A percentile compares a stretch with the other conserved stretches of the same genome.
These are phyloP conservation scores for Metschnikowia similis DNA, from an alignment of 805 yeast genomes.

Conservation along the genomic window DNA sequence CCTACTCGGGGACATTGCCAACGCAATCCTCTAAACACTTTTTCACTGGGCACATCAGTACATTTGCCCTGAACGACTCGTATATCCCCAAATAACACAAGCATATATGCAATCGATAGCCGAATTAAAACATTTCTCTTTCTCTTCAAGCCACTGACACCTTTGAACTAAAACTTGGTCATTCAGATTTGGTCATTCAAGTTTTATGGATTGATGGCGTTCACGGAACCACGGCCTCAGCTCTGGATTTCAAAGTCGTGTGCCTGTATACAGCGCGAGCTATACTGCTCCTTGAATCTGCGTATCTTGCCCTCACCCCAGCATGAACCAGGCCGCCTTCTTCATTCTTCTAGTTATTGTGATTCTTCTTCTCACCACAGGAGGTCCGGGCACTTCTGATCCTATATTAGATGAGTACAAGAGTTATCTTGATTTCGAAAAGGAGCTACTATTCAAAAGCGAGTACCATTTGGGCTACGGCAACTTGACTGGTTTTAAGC, in stretches of 20 bases:
- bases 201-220: background rate
- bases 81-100: background rate
- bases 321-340: slow-evolving; percentile 31
- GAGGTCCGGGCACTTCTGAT: slow-evolving; percentile 23
- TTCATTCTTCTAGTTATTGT: slow-evolving; percentile 30
- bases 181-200: background rate
- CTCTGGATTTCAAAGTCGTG: background rate
- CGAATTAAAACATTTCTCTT: too few relatives aligned
- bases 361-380: slow-evolving; percentile 30
- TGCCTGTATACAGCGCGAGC: background rate
- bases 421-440: slow-evolving; percentile 17
- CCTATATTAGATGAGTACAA: slow-evolving; percentile 25
- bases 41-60: background rate
- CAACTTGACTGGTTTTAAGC: slow-evolving; percentile 66
- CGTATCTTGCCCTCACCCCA: slow-evolving; percentile 1
- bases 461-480: slow-evolving; percentile 56
- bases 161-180: too few relatives aligned
- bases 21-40: background rate
- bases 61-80: background rate
- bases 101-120: background rate
- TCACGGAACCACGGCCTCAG: background rate
- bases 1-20: slow-evolving; percentile 1
- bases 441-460: slow-evolving; percentile 30
- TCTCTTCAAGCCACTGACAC: too few relatives aligned
- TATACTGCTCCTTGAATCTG: background rate